phyloP scores from a whole-genome alignment of 306 rosid genomes.

The Crotalaria pallida region DNA sequence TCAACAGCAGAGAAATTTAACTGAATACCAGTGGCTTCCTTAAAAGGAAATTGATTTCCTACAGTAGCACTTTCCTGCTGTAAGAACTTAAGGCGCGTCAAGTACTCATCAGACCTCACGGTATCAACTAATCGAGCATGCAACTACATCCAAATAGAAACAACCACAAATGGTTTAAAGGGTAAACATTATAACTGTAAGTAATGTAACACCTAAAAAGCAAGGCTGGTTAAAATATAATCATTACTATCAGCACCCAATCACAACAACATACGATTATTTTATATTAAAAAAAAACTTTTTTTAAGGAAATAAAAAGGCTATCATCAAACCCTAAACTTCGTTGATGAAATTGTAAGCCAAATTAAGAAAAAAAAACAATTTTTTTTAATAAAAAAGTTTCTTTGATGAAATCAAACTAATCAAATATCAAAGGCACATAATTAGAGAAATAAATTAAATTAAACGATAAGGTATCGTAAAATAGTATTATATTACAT shows the following conservation, averaged over 20 bases:
- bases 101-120: conserved; percentile 66
- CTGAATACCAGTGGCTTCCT: conserved; percentile 68
- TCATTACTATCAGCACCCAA: background rate
- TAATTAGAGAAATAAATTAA: too few relatives aligned
- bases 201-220: background rate
- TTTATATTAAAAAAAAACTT: too few relatives aligned
- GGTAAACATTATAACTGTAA: background rate
- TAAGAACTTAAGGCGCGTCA: conserved; percentile 51
- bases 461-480: too few relatives aligned
- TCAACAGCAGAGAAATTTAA: background rate
- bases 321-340: too few relatives aligned
- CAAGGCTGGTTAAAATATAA: background rate
- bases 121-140: conserved; percentile 60
- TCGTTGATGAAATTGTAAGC: too few relatives aligned
- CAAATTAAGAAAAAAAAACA: too few relatives aligned
- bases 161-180: background rate
- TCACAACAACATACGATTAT: too few relatives aligned
- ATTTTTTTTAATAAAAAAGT: too few relatives aligned
- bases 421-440: too few relatives aligned
- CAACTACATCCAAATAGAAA: conserved; percentile 42
- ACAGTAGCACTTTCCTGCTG: conserved; percentile 42
- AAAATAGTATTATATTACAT: conserved; percentile 7
- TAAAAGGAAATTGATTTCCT: conserved; percentile 75
- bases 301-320: background rate
- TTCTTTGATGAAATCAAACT: background rate